phyloP scores from a whole-genome alignment of 352 stramenopile genomes.

The Globisporangium okanoganense region DNA sequence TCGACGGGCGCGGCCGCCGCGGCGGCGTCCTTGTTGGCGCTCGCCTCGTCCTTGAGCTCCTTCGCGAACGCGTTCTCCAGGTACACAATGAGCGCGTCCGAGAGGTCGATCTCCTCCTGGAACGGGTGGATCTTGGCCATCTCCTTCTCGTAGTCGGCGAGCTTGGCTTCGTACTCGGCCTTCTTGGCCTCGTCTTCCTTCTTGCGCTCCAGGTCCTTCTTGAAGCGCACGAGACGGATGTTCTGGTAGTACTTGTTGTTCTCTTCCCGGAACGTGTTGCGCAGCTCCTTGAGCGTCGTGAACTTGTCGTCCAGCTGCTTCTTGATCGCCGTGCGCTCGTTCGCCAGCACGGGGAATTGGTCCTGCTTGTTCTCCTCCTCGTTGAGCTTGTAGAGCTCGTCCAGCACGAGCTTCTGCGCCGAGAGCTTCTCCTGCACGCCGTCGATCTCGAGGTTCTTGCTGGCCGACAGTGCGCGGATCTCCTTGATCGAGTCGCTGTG shows the following conservation, averaged over 20 bases:
- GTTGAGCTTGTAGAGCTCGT: conserved; percentile 88
- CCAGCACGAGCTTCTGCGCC: conserved; percentile 81
- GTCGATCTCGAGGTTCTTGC: conserved; percentile 95
- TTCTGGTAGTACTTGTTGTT: conserved; percentile 95
- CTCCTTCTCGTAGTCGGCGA: conserved; percentile 96
- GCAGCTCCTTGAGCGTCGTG: conserved; percentile 80
- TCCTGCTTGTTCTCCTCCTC: conserved; percentile 87
- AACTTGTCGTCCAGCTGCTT: conserved; percentile 91
- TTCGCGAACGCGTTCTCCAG: conserved; percentile 91
- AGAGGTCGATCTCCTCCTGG: conserved; percentile 96
- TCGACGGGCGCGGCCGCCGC: conserved; percentile 49
- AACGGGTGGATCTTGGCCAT: conserved; percentile 95
- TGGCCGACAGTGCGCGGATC: conserved; percentile 58
- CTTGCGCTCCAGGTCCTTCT: conserved; percentile 81
- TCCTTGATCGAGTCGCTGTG: conserved; percentile 82
- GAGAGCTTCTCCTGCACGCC: conserved; percentile 91
- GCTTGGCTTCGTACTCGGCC: conserved; percentile 91
- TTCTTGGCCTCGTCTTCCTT: conserved; percentile 77
- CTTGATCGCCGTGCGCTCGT: conserved; percentile 89
- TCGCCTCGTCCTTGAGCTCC: conserved; percentile 60
- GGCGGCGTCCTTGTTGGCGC: conserved; percentile 34
- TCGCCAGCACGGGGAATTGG: conserved; percentile 75
- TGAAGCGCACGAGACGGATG: conserved; percentile 82
- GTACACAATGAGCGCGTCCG: conserved; percentile 92
- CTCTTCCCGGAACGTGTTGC: conserved; percentile 87